Evolutionary conservation across 805 yeast species (phyloP), one percentile per base, ranked within the genome.

Genomic region (Metschnikowia orientalis): DNA sequence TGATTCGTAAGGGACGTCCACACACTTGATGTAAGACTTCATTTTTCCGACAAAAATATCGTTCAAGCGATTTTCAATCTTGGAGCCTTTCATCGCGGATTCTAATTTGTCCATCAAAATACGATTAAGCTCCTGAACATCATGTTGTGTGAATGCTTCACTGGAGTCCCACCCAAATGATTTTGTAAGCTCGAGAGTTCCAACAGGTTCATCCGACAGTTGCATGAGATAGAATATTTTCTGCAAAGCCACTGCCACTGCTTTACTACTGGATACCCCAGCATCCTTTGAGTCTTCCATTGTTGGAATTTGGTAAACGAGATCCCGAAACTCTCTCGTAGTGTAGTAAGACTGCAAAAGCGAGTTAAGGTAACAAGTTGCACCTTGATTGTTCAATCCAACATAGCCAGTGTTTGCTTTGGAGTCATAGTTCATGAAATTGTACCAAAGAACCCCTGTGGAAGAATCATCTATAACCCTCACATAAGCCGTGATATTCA

Each of bases 101-200:
- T 92, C 99, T 26, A 92, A 69, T 44, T 81, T 77, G 57, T 92
- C 99, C 97, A 92, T 90, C 52, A 92, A 69, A 23, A 92, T 88
- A 48, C 99, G 79, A 55, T 89, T 88, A 54, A 92, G 69, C 57
- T 92, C 99, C 56, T 92, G 99, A 10, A 92, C 97, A 56, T 92
- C 99, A 59, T 92, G 97, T 60, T 92, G 99, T 2, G 95, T 85
- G 58, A 92, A 92, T 0, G 97, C 95, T 47, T 92, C 98, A 5
- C 81, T 80, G 7, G 85, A 73, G 54, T 88, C 95, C 99, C 99
- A 92, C 6, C 99, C 98, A 68, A 92, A 92, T 0, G 97, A 81
- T 38, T 77, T 75, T 0, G 98, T 92, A 33, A 92, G 68, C 52
- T 86, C 95, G 41, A 75, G 56, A 0, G 99, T 92, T 38, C 85